These are phyloP conservation scores for Thyridium curvatum DNA, from an alignment of 2,329 filamentous ascomycete genomes.

Conservation along the genomic window DNA sequence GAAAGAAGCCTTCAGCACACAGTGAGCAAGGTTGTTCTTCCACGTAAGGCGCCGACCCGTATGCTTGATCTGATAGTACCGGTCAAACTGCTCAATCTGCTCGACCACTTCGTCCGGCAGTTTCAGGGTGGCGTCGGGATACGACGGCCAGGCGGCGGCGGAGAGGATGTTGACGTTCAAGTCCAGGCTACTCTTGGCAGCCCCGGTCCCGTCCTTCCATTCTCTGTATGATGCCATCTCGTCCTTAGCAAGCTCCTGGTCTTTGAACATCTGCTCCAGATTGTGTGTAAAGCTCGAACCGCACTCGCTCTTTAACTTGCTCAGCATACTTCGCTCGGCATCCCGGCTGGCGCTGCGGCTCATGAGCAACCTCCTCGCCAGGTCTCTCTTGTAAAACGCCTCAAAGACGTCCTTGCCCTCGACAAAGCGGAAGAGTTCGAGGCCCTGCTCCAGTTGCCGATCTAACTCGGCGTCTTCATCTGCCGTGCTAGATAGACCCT, in stretches of 20 bases:
- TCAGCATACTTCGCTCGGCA: constrained; percentile 91
- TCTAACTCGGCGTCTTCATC: constrained; percentile 93
- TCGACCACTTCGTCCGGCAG: constrained; percentile 69
- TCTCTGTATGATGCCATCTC: constrained; percentile 86
- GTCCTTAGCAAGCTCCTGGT: constrained; percentile 87
- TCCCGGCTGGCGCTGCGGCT: constrained; percentile 88
- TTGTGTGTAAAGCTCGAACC: constrained; percentile 94
- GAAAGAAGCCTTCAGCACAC: constrained; percentile 76
- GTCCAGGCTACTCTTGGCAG: constrained; percentile 47
- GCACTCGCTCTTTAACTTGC: constrained; percentile 87
- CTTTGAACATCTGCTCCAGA: constrained; percentile 98
- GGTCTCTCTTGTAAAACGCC: constrained; percentile 97
- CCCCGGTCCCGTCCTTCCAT: constrained; percentile 43
- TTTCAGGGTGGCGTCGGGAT: constrained; percentile 64
- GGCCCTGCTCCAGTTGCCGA: constrained; percentile 81
- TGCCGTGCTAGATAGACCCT: constrained; percentile 59
- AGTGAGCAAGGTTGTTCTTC: constrained; percentile 92
- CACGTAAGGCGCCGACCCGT: constrained; percentile 80
- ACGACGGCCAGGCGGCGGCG: constrained; percentile 86
- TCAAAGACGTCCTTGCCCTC: constrained; percentile 97
- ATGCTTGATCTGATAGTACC: constrained; percentile 84
- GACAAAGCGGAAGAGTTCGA: constrained; percentile 95
- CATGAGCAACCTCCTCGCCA: constrained; percentile 86
- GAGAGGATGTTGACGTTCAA: constrained; percentile 88
- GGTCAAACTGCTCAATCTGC: constrained; percentile 76